Percentiles rank a stretch among this genome's conserved stretches.
These are phyloP conservation scores for Fraxinus xanthoxyloides DNA, from an alignment of 305 asterid species.

Conservation along the genomic window DNA sequence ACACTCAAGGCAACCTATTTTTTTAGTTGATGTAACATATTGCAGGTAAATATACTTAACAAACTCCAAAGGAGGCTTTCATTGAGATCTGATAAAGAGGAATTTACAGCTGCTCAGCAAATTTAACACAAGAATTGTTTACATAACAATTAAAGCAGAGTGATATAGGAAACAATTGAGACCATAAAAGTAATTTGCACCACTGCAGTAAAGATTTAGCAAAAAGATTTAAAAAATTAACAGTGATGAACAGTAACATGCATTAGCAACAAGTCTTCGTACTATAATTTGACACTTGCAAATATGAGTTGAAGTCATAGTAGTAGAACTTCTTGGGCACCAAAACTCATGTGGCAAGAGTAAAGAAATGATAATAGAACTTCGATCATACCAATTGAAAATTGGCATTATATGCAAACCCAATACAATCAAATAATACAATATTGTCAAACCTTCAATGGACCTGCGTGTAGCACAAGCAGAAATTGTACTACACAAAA, in stretches of 20 bases:
- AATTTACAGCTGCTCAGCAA: neutral
- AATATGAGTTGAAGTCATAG: slow-evolving; percentile 34
- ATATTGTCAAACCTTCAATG: neutral
- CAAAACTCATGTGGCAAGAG: slow-evolving; percentile 28
- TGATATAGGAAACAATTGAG: neutral
- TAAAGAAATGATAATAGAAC: slow-evolving; percentile 15
- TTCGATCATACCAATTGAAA: slow-evolving; percentile 18
- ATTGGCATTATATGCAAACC: neutral
- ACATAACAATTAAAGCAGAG: neutral
- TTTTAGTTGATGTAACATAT: neutral
- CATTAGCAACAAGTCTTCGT: slow-evolving; percentile 1
- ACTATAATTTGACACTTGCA: slow-evolving; percentile 5
- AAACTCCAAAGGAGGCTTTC: slow-evolving; percentile 3
- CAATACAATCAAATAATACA: slow-evolving; percentile 9
- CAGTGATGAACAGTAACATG: neutral
- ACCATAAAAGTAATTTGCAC: neutral
- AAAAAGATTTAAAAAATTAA: neutral
- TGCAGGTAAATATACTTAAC: neutral
- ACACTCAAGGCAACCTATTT: neutral
- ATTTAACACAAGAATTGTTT: neutral
- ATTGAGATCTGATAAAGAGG: neutral
- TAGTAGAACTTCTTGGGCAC: slow-evolving; percentile 38
- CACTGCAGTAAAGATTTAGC: neutral
- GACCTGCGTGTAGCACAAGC: neutral
- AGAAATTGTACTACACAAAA: neutral